Evolutionary conservation across 495 filamentous ascomycete species (phyloP).

Genomic region (Tuber borchii): DNA sequence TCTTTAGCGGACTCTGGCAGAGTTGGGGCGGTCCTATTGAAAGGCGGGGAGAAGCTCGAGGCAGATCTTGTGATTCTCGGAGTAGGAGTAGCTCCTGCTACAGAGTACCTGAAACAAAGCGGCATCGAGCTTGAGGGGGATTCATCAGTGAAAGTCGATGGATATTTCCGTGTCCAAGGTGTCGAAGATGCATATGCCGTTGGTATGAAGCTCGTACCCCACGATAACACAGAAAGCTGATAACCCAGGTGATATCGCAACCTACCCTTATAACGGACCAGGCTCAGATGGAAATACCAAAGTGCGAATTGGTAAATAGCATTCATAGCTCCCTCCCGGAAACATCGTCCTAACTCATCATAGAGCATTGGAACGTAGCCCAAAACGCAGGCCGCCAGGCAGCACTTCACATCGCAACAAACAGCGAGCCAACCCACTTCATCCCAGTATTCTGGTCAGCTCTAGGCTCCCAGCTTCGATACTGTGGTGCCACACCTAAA

Average conservation of each 20-base stretch:
- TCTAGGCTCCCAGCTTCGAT: constrained; percentile 77
- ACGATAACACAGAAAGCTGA: neutral
- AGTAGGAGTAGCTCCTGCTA: constrained; percentile 80
- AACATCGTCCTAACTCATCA: constrained; percentile 47
- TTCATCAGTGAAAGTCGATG: constrained; percentile 70
- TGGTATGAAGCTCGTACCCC: constrained; percentile 40
- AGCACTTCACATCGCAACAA: constrained; percentile 63
- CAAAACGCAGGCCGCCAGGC: constrained; percentile 81
- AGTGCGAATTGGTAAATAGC: constrained; percentile 26
- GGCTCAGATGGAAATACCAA: constrained; percentile 53
- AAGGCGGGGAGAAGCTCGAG: constrained; percentile 74
- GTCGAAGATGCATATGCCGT: constrained; percentile 82
- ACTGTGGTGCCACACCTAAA: constrained; percentile 71
- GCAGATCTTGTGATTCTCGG: constrained; percentile 89
- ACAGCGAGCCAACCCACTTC: constrained; percentile 60
- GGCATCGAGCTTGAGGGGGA: constrained; percentile 65
- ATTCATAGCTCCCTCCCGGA: neutral
- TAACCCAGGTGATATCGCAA: constrained; percentile 70
- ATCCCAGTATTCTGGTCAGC: constrained; percentile 96
- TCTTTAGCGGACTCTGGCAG: constrained; percentile 56
- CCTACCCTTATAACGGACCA: constrained; percentile 87
- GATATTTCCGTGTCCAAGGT: constrained; percentile 65
- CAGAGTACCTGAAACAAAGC: constrained; percentile 69
- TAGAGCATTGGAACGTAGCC: constrained; percentile 98
- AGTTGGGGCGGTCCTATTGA: constrained; percentile 76